A percentile compares a stretch with the other conserved stretches of the same genome.
phyloP scores from a whole-genome alignment of 805 yeast species.

The Candida tallmaniae region DNA sequence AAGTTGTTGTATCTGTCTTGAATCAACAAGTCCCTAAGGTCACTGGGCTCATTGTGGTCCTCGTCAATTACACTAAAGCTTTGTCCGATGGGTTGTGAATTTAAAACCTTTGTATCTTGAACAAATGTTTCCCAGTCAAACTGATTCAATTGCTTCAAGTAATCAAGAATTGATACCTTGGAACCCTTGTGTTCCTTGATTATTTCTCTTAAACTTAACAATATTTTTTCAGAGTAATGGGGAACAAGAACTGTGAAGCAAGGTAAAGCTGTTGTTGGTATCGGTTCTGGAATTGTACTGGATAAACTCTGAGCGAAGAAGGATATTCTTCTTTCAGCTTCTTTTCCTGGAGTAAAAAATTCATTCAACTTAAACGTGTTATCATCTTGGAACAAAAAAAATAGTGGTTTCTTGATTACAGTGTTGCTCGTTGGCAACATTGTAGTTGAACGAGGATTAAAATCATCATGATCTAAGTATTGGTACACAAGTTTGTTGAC shows the following conservation, averaged over 20 bases:
- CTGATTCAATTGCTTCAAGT: conserved; percentile 66
- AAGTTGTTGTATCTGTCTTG: conserved; percentile 43
- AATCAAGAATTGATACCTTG: conserved; percentile 64
- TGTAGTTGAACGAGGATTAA: not conserved
- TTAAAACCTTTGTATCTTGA: conserved; percentile 57
- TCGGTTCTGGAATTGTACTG: conserved; percentile 45
- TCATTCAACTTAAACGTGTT: conserved; percentile 30
- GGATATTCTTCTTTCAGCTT: conserved; percentile 49
- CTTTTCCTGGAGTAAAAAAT: conserved; percentile 41
- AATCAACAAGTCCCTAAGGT: not conserved
- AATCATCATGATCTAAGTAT: conserved; percentile 6
- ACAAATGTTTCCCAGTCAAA: conserved; percentile 82
- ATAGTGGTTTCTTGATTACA: conserved; percentile 36
- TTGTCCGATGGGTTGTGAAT: conserved; percentile 1
- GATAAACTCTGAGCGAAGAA: conserved; percentile 53
- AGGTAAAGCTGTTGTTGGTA: conserved; percentile 46
- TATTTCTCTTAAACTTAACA: conserved; percentile 41
- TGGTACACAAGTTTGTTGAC: conserved; percentile 30
- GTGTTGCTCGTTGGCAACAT: not conserved
- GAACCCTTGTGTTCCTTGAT: conserved; percentile 43
- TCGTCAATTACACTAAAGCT: not conserved
- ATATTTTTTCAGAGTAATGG: conserved; percentile 48
- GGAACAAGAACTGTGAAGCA: conserved; percentile 49
- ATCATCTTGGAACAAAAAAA: conserved; percentile 48
- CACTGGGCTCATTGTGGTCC: not conserved